Conservation (phyloP, 306 rosid genomes). For the Pterocarpus santalinus region DNA sequence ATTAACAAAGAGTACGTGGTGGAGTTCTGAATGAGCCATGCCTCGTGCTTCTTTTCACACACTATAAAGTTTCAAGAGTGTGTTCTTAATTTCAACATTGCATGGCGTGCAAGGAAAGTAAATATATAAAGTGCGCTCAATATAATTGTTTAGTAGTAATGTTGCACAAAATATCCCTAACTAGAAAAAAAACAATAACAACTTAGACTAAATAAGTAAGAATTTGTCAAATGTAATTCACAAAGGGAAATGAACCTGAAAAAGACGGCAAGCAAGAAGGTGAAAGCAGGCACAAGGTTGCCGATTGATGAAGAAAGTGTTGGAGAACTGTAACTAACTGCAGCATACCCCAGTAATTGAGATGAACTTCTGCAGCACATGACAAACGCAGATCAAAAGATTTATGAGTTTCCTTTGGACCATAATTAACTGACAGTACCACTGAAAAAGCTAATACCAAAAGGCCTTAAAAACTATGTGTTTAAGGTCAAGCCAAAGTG, state of each 20-base stretch:
- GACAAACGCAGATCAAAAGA: slow-evolving; percentile 13
- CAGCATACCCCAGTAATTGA: slow-evolving; percentile 77
- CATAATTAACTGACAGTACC: not conserved
- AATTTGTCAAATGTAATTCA: not conserved
- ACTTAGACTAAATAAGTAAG: not conserved
- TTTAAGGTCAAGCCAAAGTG: not conserved
- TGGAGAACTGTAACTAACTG: slow-evolving; percentile 81
- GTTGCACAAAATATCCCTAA: not conserved
- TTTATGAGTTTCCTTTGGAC: not conserved
- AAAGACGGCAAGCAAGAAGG: slow-evolving; percentile 82
- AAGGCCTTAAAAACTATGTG: not conserved
- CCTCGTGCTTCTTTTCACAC: no score
- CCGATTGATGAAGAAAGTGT: slow-evolving; percentile 91
- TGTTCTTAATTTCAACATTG: not conserved
- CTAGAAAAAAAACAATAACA: not conserved
- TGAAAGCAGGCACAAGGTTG: slow-evolving; percentile 89
- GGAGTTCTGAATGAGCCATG: no score
- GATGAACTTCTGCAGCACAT: slow-evolving; percentile 67
- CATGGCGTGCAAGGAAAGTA: not conserved
- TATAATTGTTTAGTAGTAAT: no score
- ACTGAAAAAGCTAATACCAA: not conserved
- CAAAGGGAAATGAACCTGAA: slow-evolving; percentile 64
- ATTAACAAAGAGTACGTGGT: not conserved
- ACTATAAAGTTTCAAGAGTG: not conserved
- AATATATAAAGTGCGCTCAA: not conserved